These are phyloP conservation scores for Prunus salicina DNA, from an alignment of 306 rosid species.

Conservation along the genomic window DNA sequence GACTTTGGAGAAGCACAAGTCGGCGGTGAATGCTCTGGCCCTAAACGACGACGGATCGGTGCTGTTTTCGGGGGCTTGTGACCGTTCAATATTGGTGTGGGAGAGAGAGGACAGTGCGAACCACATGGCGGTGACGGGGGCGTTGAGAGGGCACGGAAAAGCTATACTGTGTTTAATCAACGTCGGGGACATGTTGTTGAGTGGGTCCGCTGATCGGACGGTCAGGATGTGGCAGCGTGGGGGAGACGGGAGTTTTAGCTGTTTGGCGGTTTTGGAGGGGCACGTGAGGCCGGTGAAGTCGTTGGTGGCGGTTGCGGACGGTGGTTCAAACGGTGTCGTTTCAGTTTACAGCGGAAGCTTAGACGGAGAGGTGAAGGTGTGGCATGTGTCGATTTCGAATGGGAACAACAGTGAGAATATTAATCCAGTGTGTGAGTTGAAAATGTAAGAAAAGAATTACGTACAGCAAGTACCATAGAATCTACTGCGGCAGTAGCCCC, in stretches of 20 bases:
- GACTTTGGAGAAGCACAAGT: constrained; percentile 76
- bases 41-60: constrained; percentile 76
- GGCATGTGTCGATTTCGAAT: constrained; percentile 49
- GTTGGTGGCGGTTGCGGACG: constrained; percentile 42
- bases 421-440: neutral
- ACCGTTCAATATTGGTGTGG: constrained; percentile 90
- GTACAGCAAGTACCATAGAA: neutral
- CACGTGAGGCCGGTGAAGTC: constrained; percentile 77
- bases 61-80: constrained; percentile 85
- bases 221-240: constrained; percentile 79
- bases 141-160: constrained; percentile 72
- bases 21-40: constrained; percentile 82
- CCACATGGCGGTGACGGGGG: constrained; percentile 81
- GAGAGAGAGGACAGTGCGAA: constrained; percentile 84
- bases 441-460: neutral
- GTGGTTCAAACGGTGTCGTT: constrained; percentile 32
- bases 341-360: constrained; percentile 72
- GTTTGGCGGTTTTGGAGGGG: constrained; percentile 60
- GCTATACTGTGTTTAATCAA: constrained; percentile 66
- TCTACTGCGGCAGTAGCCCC: neutral
- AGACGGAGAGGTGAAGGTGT: constrained; percentile 77
- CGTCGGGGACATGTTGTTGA: constrained; percentile 58
- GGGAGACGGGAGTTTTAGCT: constrained; percentile 47
- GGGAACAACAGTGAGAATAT: neutral
- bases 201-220: constrained; percentile 92